These are phyloP conservation scores for Globisporangium spiculum DNA, from an alignment of 352 stramenopile species.

Conservation along the genomic window DNA sequence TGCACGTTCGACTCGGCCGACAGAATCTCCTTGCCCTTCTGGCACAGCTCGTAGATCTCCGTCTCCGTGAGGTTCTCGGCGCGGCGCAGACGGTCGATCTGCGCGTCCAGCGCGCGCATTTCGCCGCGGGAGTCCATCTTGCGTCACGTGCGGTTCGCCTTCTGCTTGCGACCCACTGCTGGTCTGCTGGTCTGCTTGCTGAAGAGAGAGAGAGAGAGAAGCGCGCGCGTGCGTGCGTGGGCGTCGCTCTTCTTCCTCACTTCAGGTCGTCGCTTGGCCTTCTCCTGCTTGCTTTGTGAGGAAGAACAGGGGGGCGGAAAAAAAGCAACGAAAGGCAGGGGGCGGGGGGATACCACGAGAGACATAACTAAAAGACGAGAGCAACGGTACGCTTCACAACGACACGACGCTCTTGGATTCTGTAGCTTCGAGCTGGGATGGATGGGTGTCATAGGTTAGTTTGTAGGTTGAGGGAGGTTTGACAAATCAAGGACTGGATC, in stretches of 20 bases:
- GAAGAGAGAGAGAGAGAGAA: background rate
- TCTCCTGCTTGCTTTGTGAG: background rate
- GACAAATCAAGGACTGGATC: too few relatives aligned
- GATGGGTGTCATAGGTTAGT: too few relatives aligned
- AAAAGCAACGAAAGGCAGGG: background rate
- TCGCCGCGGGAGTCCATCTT: conserved; percentile 73
- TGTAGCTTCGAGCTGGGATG: too few relatives aligned
- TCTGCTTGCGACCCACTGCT: background rate
- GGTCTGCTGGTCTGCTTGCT: background rate
- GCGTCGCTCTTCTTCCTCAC: background rate
- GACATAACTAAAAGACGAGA: too few relatives aligned
- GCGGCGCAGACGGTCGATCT: conserved; percentile 79
- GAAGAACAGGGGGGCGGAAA: background rate
- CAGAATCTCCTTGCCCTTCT: conserved; percentile 89
- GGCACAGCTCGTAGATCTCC: conserved; percentile 87
- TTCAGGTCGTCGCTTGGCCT: background rate
- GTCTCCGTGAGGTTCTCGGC: conserved; percentile 88
- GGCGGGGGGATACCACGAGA: background rate
- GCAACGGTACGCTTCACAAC: too few relatives aligned
- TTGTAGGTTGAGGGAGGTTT: too few relatives aligned
- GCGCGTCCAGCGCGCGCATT: conserved; percentile 85
- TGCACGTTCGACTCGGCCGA: conserved; percentile 84
- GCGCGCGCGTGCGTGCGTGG: background rate
- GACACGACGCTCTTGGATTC: too few relatives aligned
- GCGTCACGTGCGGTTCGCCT: background rate